phyloP scores from a whole-genome alignment of 345 rosid genomes.

The Salix udensis region DNA sequence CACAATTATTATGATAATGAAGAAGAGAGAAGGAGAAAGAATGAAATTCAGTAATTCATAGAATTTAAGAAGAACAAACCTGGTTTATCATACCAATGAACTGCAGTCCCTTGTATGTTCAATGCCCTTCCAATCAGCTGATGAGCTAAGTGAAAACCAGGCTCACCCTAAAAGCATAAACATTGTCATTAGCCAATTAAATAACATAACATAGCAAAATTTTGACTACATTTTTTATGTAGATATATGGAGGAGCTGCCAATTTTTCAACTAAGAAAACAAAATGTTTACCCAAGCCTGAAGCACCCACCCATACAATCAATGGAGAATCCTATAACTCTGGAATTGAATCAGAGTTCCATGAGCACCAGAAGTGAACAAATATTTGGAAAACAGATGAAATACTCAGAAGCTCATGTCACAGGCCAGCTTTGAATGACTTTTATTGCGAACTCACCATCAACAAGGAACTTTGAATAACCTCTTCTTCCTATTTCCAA shows the following conservation, averaged over 20 bases:
- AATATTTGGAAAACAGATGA: not conserved
- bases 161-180: constrained; percentile 60
- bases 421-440: not conserved
- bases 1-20: constrained; percentile 7
- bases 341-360: not conserved
- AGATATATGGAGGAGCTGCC: not conserved
- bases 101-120: constrained; percentile 61
- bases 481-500: not conserved
- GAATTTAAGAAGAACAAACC: constrained; percentile 40
- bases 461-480: not conserved
- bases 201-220: not conserved
- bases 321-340: not conserved
- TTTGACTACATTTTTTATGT: not conserved
- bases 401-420: not conserved
- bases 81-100: constrained; percentile 98
- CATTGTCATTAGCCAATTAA: constrained; percentile 1
- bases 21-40: not conserved
- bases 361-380: not conserved
- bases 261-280: not conserved
- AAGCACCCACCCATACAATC: not conserved
- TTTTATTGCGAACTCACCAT: not conserved
- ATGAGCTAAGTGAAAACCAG: constrained; percentile 67
- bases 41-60: not conserved
- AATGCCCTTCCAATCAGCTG: constrained; percentile 63
- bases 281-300: not conserved